Base-by-base conservation (phyloP, 768 basidiomycete species). In the Suillus bovinus region DNA sequence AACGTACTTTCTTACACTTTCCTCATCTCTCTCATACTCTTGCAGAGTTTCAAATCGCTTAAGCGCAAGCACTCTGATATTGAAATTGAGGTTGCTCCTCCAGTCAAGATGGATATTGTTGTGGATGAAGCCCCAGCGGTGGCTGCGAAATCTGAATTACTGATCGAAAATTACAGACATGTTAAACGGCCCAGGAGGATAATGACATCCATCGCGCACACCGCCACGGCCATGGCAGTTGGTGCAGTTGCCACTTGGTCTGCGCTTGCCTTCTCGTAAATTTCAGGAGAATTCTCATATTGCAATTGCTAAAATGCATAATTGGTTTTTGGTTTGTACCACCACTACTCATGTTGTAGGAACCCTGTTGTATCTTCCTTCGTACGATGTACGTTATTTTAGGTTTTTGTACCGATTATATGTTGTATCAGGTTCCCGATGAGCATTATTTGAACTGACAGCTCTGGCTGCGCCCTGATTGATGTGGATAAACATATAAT, bases 161-260 rank as follows among this genome's bases (percentile, higher is more conserved):
- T 63, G 31, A 67, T 70, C 8, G 58, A 68, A 31, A 24, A 20
- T 3, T 16, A 7, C 54, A 65, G 72, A 46, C 72, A 77, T 6
- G 71, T 68, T 41, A 87, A 86, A 68, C 82, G 87, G 14, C 75
- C 77, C 2, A 76, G 81, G 64, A 79, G 75, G 50, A 70, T 67
- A 24, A 50, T 70, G 53, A 69, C 74, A 36, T 76, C 79, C 5
- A 74, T 85, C 39, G 81, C 78, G 42, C 84, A 84, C 52, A 90
- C 89, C 7, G 83, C 85, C 8, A 82, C 86, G 4, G 85, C 84
- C 20, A 81, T 87, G 36, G 82, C 83, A 1, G 73, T 91, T 44
- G 90, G 90, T 29, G 90, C 88, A 16, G 85, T 86, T 14, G 86
- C 84, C 4, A 82, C 89, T 3, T 91, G 90, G 90, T 84, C 86